Conservation (phyloP, 352 stramenopile genomes). For the Pythium vanterpoolii region DNA sequence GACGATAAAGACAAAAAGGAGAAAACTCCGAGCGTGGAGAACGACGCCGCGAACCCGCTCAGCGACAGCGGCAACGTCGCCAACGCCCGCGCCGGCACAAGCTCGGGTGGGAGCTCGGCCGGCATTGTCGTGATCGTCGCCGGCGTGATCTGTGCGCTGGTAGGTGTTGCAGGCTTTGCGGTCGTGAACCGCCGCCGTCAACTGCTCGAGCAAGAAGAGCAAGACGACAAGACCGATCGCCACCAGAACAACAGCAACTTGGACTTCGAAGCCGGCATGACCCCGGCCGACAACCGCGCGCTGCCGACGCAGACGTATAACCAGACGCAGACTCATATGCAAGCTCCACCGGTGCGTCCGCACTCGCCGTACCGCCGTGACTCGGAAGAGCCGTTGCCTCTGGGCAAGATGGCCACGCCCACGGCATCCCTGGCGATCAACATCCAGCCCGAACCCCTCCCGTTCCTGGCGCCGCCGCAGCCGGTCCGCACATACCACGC, state of each 20-base stretch:
- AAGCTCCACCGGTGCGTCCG: neutral
- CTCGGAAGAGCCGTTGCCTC: neutral
- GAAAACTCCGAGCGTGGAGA: too few species aligned
- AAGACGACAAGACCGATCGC: slow-evolving; percentile 14
- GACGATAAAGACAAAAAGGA: neutral
- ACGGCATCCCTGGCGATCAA: neutral
- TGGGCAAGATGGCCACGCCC: neutral
- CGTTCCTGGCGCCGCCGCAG: neutral
- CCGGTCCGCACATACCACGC: too few species aligned
- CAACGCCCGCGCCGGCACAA: neutral
- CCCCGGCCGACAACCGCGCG: slow-evolving; percentile 8
- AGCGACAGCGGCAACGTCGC: slow-evolving; percentile 2
- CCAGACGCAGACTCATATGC: neutral
- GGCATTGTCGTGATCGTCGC: slow-evolving; percentile 13
- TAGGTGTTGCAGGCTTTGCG: slow-evolving; percentile 14
- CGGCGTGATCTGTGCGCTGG: slow-evolving; percentile 20
- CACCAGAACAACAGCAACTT: slow-evolving; percentile 14
- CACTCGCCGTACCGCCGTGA: slow-evolving; percentile 10
- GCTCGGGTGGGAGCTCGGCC: slow-evolving; percentile 2
- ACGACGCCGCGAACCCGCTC: slow-evolving; percentile 14
- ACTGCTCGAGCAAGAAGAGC: slow-evolving; percentile 3
- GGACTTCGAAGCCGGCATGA: slow-evolving; percentile 19
- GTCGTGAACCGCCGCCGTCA: slow-evolving; percentile 17
- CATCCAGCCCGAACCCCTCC: neutral
- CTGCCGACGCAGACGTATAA: neutral